phyloP scores from a whole-genome alignment of 371 early-diverging fungal genomes.

The Circinella umbellata region DNA sequence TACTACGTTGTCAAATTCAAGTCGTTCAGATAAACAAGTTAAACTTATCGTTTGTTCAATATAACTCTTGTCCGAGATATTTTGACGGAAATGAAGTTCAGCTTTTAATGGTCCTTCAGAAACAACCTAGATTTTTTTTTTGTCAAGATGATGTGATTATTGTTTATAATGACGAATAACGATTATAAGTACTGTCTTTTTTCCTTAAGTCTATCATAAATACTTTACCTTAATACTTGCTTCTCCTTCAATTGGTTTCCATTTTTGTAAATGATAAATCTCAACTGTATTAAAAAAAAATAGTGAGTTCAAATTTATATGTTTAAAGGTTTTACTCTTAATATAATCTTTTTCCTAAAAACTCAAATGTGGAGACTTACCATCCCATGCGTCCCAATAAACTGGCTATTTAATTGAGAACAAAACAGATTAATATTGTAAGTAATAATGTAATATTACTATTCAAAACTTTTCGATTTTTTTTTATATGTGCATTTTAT shows the following conservation, averaged over 20 bases:
- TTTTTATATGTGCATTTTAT: background rate
- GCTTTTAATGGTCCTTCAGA: conserved; percentile 43
- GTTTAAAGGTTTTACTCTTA: no score
- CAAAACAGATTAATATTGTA: no score
- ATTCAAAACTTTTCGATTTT: no score
- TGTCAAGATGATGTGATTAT: background rate
- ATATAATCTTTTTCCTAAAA: no score
- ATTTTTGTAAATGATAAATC: conserved; percentile 53
- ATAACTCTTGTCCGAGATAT: conserved; percentile 67
- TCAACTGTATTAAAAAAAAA: conserved; percentile 30
- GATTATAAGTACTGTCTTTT: no score
- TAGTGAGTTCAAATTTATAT: background rate
- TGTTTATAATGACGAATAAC: background rate
- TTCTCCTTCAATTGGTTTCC: conserved; percentile 33
- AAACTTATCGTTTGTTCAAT: conserved; percentile 81
- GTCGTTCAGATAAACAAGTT: conserved; percentile 55
- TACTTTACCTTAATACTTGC: conserved; percentile 26
- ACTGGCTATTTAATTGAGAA: conserved; percentile 49
- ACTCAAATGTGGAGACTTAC: conserved; percentile 17
- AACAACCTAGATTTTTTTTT: conserved; percentile 22
- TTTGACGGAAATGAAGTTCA: conserved; percentile 71
- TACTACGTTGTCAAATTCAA: conserved; percentile 88
- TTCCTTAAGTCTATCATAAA: background rate
- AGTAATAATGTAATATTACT: background rate
- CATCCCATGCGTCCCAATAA: conserved; percentile 82